Percentiles rank a stretch among this genome's conserved stretches.
These are phyloP conservation scores for Tricholoma matsutake DNA, from an alignment of 768 basidiomycete species.

Conservation along the genomic window DNA sequence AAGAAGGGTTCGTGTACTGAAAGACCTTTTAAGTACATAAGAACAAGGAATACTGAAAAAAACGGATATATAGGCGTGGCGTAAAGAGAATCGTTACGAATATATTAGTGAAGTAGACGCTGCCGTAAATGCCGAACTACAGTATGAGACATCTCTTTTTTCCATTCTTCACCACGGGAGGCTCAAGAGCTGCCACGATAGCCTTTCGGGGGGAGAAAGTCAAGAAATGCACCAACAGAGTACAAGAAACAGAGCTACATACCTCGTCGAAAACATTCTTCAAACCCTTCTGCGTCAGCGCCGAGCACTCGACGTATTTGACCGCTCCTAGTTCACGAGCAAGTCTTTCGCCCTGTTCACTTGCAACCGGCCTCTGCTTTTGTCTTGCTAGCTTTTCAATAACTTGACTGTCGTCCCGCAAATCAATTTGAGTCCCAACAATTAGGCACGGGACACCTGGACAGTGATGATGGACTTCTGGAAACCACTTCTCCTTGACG, in stretches of 20 bases:
- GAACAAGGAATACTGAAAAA: slow-evolving; percentile 32
- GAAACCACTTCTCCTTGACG: slow-evolving; percentile 99
- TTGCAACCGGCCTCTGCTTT: slow-evolving; percentile 90
- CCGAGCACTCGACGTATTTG: slow-evolving; percentile 99
- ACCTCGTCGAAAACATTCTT: slow-evolving; percentile 99
- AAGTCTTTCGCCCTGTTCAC: slow-evolving; percentile 88
- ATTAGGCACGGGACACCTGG: slow-evolving; percentile 99
- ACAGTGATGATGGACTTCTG: slow-evolving; percentile 99
- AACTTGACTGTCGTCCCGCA: slow-evolving; percentile 90
- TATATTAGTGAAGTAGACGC: slow-evolving; percentile 20
- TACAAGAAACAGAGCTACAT: slow-evolving; percentile 12
- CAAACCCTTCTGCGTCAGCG: slow-evolving; percentile 97
- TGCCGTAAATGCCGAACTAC: slow-evolving; percentile 39
- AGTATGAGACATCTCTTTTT: slow-evolving; percentile 80
- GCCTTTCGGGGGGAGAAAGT: slow-evolving; percentile 49
- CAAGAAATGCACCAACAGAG: slow-evolving; percentile 8
- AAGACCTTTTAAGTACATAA: slow-evolving; percentile 37
- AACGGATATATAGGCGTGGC: slow-evolving; percentile 47
- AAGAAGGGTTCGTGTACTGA: slow-evolving; percentile 15
- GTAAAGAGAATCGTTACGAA: slow-evolving; percentile 35
- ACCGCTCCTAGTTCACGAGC: slow-evolving; percentile 98
- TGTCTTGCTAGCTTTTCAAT: slow-evolving; percentile 94
- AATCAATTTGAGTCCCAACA: slow-evolving; percentile 97
- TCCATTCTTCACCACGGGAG: slow-evolving; percentile 86
- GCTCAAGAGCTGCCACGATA: slow-evolving; percentile 97